Conservation (phyloP, 78 protist species). For the Dictyostelium purpureum region DNA sequence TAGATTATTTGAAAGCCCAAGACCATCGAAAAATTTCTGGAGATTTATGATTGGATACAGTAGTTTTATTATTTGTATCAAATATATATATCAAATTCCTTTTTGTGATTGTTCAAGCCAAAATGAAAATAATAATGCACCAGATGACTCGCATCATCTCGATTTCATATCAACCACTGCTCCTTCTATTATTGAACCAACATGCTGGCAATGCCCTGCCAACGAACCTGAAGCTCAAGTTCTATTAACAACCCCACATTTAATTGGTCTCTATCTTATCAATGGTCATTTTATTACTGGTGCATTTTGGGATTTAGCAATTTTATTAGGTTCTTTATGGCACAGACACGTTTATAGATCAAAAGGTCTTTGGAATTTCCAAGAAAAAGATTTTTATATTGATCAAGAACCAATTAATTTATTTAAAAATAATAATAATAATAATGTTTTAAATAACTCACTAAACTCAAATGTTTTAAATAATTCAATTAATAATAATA, state of each 20-base stretch:
- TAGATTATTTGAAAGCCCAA: slow-evolving; percentile 55
- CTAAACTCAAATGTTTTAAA: neutral
- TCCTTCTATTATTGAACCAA: too few relatives aligned
- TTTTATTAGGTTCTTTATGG: slow-evolving; percentile 65
- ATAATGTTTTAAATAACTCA: neutral
- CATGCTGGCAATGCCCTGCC: neutral
- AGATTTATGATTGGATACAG: slow-evolving; percentile 58
- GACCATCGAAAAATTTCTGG: slow-evolving; percentile 68
- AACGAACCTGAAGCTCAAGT: neutral
- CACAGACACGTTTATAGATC: slow-evolving; percentile 70
- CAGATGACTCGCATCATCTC: too few relatives aligned
- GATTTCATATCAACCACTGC: too few relatives aligned
- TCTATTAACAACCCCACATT: neutral
- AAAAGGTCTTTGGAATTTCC: slow-evolving; percentile 61
- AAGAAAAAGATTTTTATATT: slow-evolving; percentile 25
- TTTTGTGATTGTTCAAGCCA: slow-evolving; percentile 2
- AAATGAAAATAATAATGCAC: neutral
- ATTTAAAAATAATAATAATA: neutral
- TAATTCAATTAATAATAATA: too few relatives aligned
- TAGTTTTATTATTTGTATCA: slow-evolving; percentile 21
- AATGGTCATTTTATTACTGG: slow-evolving; percentile 52
- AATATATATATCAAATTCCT: slow-evolving; percentile 35
- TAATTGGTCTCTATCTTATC: slow-evolving; percentile 28
- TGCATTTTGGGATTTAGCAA: slow-evolving; percentile 66
- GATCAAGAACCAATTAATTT: slow-evolving; percentile 11